Conservation (phyloP, 352 stramenopile species). For the Pythium dissimile region DNA sequence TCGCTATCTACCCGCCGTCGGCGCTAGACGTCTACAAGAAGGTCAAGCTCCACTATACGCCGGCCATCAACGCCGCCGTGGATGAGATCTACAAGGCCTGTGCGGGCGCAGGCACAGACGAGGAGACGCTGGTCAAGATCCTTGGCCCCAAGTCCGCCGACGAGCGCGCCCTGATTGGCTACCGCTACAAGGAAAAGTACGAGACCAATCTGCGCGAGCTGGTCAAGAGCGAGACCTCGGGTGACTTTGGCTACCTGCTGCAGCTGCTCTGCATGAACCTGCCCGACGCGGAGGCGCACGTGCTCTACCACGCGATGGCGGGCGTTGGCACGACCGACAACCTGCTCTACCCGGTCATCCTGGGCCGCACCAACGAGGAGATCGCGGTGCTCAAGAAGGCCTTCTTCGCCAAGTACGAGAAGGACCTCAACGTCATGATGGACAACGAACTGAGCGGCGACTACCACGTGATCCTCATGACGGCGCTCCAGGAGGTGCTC, state of each 20-base stretch:
- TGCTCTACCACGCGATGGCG: constrained; percentile 61
- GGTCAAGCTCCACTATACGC: constrained; percentile 37
- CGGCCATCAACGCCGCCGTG: constrained; percentile 41
- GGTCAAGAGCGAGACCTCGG: constrained; percentile 63
- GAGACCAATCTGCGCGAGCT: constrained; percentile 42
- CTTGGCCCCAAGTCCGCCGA: constrained; percentile 41
- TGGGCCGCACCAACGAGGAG: constrained; percentile 35
- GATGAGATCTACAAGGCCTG: constrained; percentile 70
- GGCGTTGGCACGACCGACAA: constrained; percentile 54
- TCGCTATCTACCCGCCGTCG: constrained; percentile 58
- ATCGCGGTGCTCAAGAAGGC: constrained; percentile 44
- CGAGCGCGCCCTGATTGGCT: constrained; percentile 43
- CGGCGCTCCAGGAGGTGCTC: constrained; percentile 26
- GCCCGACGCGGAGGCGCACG: constrained; percentile 54
- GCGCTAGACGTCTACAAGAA: constrained; percentile 67
- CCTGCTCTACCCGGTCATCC: constrained; percentile 48
- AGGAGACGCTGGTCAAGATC: constrained; percentile 52
- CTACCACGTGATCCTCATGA: constrained; percentile 34
- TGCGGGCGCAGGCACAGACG: constrained; percentile 59
- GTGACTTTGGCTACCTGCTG: constrained; percentile 55
- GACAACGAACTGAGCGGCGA: constrained; percentile 39
- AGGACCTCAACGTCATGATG: constrained; percentile 33
- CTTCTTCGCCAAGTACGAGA: constrained; percentile 38
- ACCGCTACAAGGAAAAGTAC: constrained; percentile 61
- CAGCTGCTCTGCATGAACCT: constrained; percentile 52